Evolutionary conservation across 2,329 filamentous ascomycete species (phyloP).

Genomic region (Apiospora arundinis): DNA sequence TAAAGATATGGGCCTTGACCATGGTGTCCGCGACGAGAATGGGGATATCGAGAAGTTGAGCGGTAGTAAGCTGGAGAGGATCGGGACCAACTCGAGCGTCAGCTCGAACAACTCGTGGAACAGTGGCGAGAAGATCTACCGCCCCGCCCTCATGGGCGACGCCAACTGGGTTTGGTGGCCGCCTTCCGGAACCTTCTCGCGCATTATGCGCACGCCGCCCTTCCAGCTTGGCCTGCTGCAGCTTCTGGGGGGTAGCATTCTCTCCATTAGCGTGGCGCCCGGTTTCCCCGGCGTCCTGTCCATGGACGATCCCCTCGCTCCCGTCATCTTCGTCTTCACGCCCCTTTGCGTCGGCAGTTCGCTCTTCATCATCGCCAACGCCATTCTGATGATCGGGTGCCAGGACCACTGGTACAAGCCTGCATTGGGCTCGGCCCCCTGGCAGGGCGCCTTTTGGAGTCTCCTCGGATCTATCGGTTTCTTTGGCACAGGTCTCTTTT

Average conservation of each 20-base stretch:
- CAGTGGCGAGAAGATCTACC: slow-evolving; percentile 23
- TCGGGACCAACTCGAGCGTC: not conserved
- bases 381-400: slow-evolving; percentile 24
- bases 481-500: slow-evolving; percentile 26
- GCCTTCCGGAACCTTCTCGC: not conserved
- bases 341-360: slow-evolving; percentile 26
- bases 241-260: slow-evolving; percentile 20
- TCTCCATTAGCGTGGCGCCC: slow-evolving; percentile 24
- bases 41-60: slow-evolving; percentile 2
- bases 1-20: slow-evolving; percentile 11
- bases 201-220: slow-evolving; percentile 1
- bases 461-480: slow-evolving; percentile 27
- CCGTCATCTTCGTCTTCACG: slow-evolving; percentile 23
- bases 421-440: slow-evolving; percentile 25
- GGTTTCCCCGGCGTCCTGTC: slow-evolving; percentile 25
- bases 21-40: slow-evolving; percentile 20
- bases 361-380: slow-evolving; percentile 27
- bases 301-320: not conserved
- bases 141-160: slow-evolving; percentile 25
- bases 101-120: slow-evolving; percentile 14
- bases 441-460: slow-evolving; percentile 29
- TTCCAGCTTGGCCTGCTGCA: slow-evolving; percentile 23
- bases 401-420: slow-evolving; percentile 29
- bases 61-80: not conserved
- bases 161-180: slow-evolving; percentile 24